phyloP scores from a whole-genome alignment of 176 grass and related monocot genomes.

The Tuctoria greenei region DNA sequence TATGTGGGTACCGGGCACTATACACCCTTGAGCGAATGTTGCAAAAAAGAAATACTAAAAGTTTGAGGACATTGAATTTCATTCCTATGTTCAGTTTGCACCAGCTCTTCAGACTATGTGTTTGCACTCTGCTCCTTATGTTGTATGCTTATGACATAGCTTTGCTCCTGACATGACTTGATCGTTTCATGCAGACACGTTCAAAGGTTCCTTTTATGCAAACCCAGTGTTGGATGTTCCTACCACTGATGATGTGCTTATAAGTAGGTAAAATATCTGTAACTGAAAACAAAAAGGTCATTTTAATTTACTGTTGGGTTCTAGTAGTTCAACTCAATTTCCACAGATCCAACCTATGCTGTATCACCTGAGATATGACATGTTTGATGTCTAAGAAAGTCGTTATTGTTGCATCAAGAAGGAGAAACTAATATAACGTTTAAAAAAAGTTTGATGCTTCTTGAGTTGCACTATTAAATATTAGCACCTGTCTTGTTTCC shows the following conservation, averaged over 20 bases:
- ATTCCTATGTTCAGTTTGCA: neutral
- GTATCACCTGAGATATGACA: neutral
- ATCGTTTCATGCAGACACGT: conserved; percentile 62
- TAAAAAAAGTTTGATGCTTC: neutral
- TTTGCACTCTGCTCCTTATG: neutral
- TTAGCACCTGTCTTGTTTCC: neutral
- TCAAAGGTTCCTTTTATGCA: conserved; percentile 95
- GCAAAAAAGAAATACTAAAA: neutral
- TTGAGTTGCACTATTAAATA: neutral
- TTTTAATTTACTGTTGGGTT: neutral
- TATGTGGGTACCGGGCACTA: neutral
- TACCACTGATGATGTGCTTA: conserved; percentile 57
- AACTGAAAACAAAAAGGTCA: neutral
- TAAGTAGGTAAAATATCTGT: conserved; percentile 51
- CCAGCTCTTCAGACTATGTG: neutral
- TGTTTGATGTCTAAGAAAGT: neutral
- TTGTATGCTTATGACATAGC: neutral
- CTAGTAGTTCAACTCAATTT: neutral
- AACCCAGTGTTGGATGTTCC: conserved; percentile 85
- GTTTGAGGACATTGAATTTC: neutral
- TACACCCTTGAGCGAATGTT: neutral
- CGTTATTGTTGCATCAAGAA: neutral
- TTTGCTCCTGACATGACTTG: neutral
- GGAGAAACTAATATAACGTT: neutral
- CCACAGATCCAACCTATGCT: neutral